phyloP scores from a whole-genome alignment of 177 flowering plant species.

The Vitis hybrid region DNA sequence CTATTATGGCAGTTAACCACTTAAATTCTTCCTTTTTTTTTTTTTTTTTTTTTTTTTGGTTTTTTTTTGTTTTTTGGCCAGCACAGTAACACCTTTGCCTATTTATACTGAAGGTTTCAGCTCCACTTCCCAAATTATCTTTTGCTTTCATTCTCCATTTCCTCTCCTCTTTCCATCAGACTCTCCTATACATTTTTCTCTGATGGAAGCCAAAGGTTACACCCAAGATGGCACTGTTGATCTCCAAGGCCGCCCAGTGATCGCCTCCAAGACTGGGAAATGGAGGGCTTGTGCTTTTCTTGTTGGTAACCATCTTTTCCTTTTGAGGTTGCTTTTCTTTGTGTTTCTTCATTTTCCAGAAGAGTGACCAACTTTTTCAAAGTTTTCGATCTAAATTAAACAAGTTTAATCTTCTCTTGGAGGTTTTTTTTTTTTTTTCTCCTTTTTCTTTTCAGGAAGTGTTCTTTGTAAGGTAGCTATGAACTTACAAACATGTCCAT shows the following conservation, averaged over 20 bases:
- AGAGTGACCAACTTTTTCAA: too few relatives aligned
- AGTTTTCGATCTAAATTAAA: too few relatives aligned
- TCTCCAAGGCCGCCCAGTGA: conserved; percentile 57
- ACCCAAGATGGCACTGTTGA: conserved; percentile 72
- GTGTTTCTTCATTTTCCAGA: too few relatives aligned
- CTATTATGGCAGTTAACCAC: too few relatives aligned
- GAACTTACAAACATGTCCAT: too few relatives aligned
- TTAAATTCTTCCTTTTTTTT: too few relatives aligned
- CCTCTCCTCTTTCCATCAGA: neutral
- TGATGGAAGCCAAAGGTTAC: conserved; percentile 42
- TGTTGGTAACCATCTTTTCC: conserved; percentile 36
- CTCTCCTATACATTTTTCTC: neutral
- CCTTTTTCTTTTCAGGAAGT: conserved; percentile 8
- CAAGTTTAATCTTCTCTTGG: too few relatives aligned
- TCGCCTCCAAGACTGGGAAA: conserved; percentile 59
- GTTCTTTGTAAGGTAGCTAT: too few relatives aligned
- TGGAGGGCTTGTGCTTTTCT: conserved; percentile 77
- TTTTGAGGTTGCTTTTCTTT: neutral
- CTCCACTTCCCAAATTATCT: neutral
- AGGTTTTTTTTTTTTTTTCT: neutral
- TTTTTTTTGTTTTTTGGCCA: too few relatives aligned
- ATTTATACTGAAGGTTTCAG: neutral
- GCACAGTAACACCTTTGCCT: too few relatives aligned
- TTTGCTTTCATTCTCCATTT: neutral
- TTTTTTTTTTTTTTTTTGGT: too few relatives aligned